These are phyloP conservation scores for Fraxinus angustifolia DNA, from an alignment of 305 asterid genomes.

Conservation along the genomic window DNA sequence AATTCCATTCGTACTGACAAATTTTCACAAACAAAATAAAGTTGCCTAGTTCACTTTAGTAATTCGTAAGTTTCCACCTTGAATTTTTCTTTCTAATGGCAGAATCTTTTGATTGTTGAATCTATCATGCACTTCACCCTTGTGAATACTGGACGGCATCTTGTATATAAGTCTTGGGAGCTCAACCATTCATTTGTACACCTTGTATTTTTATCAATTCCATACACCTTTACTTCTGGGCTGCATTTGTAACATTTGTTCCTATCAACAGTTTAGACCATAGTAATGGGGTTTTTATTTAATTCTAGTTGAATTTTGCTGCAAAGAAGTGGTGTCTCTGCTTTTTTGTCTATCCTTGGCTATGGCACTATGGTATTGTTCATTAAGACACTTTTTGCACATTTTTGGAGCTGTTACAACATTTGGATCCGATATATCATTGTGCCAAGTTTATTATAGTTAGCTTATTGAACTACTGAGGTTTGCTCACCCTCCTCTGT, in stretches of 20 bases:
- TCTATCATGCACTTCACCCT: background rate
- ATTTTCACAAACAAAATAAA: background rate
- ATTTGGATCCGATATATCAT: background rate
- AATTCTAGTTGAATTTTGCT: conserved; percentile 3
- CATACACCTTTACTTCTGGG: conserved; percentile 8
- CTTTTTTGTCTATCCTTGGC: background rate
- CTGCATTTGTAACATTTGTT: background rate
- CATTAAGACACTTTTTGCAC: background rate
- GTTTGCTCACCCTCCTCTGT: background rate
- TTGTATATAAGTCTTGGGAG: background rate
- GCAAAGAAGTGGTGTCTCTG: conserved; percentile 2
- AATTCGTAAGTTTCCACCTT: background rate
- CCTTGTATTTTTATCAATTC: background rate
- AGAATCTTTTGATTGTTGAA: background rate
- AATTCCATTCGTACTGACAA: background rate
- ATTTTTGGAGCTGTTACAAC: background rate
- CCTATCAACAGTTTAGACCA: background rate
- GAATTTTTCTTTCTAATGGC: background rate
- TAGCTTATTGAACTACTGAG: conserved; percentile 12
- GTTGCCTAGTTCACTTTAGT: background rate
- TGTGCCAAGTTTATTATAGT: conserved; percentile 8
- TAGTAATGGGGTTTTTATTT: background rate
- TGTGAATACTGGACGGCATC: background rate
- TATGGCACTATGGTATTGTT: background rate
- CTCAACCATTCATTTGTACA: background rate